Evolutionary conservation across 2,329 filamentous ascomycete species (phyloP).

Genomic region (Fusarium pseudonygamai): DNA sequence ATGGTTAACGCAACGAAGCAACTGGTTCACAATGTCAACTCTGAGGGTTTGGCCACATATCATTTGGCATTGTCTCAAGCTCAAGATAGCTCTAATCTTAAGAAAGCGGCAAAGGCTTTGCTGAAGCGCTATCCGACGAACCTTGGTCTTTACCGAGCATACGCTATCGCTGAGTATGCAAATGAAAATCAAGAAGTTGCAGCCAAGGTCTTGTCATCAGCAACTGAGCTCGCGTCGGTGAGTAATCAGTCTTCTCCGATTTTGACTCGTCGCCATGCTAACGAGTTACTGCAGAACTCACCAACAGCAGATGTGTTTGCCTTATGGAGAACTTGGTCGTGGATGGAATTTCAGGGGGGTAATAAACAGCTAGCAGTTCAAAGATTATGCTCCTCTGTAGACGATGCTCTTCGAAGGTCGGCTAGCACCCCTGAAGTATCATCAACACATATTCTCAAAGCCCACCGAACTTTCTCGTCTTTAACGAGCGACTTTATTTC

Average conservation of each 20-base stretch:
- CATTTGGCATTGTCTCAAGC: conserved; percentile 72
- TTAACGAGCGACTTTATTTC: conserved; percentile 66
- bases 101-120: conserved; percentile 76
- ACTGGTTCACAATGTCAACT: conserved; percentile 58
- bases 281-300: conserved; percentile 24
- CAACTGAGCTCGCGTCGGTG: conserved; percentile 57
- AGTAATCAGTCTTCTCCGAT: conserved; percentile 3
- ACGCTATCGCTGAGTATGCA: conserved; percentile 75
- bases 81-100: conserved; percentile 64
- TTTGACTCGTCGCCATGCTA: conserved; percentile 1
- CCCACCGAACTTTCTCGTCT: conserved; percentile 61
- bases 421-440: conserved; percentile 33
- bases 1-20: conserved; percentile 65
- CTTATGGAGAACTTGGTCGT: conserved; percentile 72
- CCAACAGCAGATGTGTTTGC: conserved; percentile 42
- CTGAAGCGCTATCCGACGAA: conserved; percentile 74
- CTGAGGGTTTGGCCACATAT: conserved; percentile 68
- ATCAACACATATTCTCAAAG: conserved; percentile 60
- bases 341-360: conserved; percentile 66
- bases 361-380: conserved; percentile 48
- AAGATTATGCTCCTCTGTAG: conserved; percentile 53
- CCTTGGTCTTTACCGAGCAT: conserved; percentile 78
- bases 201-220: conserved; percentile 72
- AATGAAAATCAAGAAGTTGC: conserved; percentile 67
- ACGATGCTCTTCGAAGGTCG: conserved; percentile 39